Percentiles rank a stretch among this genome's conserved stretches.
Conservation (phyloP, 192 early-diverging fungal genomes). For the Phlyctochytrium planicorne region DNA sequence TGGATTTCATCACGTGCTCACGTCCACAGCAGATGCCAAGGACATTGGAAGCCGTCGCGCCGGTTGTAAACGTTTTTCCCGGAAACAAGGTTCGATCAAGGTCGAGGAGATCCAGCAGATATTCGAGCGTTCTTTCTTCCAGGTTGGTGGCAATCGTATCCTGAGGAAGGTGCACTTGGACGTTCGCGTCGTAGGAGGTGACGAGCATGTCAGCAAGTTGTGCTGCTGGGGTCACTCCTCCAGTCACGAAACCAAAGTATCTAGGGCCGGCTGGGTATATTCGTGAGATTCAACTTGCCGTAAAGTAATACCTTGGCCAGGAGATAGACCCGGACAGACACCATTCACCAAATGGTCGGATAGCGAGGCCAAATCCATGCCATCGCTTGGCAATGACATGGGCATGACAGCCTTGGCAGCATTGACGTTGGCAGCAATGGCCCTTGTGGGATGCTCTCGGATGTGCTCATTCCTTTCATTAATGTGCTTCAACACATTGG, state of each 20-base stretch:
- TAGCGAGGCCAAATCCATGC: neutral
- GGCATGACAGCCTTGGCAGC: neutral
- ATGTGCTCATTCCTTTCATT: no score
- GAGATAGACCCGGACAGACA: neutral
- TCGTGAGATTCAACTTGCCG: no score
- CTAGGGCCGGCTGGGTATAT: constrained; percentile 36
- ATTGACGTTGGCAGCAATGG: neutral
- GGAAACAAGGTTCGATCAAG: constrained; percentile 35
- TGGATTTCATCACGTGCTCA: constrained; percentile 30
- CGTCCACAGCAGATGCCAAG: constrained; percentile 46
- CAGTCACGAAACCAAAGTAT: constrained; percentile 62
- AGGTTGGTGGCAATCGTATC: constrained; percentile 46
- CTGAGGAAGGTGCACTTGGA: constrained; percentile 31
- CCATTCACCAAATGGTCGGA: neutral
- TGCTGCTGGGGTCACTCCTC: constrained; percentile 53
- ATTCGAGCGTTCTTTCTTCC: constrained; percentile 37
- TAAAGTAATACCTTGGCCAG: no score
- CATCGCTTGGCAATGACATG: neutral
- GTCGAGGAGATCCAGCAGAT: constrained; percentile 48
- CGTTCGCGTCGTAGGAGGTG: constrained; percentile 25
- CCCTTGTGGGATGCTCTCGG: no score
- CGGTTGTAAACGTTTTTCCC: constrained; percentile 54
- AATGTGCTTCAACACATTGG: no score
- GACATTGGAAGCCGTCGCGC: constrained; percentile 57
- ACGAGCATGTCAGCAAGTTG: constrained; percentile 34